phyloP scores from a whole-genome alignment of 345 rosid species.

The Ricinus communis region DNA sequence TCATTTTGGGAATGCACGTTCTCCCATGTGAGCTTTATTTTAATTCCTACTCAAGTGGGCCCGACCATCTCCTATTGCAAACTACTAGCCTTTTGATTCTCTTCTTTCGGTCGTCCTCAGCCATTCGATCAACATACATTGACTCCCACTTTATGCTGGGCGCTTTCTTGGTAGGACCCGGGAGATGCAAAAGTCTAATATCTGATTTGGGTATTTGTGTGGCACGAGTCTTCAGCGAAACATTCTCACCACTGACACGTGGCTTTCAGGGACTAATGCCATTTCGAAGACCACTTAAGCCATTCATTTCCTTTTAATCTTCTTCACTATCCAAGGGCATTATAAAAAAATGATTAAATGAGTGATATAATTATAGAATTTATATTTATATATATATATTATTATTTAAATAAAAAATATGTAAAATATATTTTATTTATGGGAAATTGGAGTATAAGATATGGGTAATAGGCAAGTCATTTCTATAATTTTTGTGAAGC shows the following conservation, averaged over 20 bases:
- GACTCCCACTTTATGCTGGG: background rate
- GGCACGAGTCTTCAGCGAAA: background rate
- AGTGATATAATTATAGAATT: too few relatives aligned
- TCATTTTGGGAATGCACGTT: conserved; percentile 11
- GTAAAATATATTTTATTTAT: too few relatives aligned
- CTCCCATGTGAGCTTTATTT: conserved; percentile 25
- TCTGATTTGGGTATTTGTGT: background rate
- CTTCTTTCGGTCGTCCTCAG: background rate
- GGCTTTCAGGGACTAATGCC: background rate
- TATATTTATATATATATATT: too few relatives aligned
- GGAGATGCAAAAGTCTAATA: background rate
- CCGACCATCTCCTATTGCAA: background rate
- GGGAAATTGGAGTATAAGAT: too few relatives aligned
- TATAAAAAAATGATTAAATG: too few relatives aligned
- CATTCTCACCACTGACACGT: conserved; percentile 4
- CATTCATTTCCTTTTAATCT: too few relatives aligned
- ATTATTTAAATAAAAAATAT: too few relatives aligned
- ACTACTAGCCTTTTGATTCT: background rate
- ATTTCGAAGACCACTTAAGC: background rate
- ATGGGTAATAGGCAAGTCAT: too few relatives aligned
- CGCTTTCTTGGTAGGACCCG: background rate
- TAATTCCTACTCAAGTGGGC: background rate
- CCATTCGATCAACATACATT: conserved; percentile 1
- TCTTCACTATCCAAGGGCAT: too few relatives aligned
- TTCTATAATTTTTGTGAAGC: too few relatives aligned